These are phyloP conservation scores for Penicillium sp. DNA, from an alignment of 2,329 filamentous ascomycete genomes.

Conservation along the genomic window DNA sequence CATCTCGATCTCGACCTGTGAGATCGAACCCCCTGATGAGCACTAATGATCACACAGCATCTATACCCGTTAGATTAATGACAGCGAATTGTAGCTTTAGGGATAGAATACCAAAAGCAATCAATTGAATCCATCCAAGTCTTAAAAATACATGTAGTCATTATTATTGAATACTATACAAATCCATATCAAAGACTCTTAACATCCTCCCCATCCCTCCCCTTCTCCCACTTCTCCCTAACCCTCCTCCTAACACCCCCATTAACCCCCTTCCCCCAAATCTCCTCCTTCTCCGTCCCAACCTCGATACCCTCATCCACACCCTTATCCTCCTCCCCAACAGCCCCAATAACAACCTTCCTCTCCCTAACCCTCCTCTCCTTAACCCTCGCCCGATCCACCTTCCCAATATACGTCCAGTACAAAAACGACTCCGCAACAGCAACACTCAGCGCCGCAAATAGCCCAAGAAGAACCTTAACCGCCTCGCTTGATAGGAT, in stretches of 20 bases:
- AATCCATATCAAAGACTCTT: background rate
- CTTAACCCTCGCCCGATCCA: conserved; percentile 39
- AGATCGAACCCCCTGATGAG: conserved; percentile 19
- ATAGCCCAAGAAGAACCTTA: conserved; percentile 43
- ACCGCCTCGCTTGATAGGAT: conserved; percentile 37
- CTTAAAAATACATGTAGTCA: background rate
- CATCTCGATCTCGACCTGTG: conserved; percentile 18
- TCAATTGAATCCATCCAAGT: background rate
- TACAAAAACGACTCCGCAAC: conserved; percentile 50
- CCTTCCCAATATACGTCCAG: conserved; percentile 48
- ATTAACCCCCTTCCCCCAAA: conserved; percentile 27
- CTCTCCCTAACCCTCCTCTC: conserved; percentile 42
- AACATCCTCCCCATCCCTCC: conserved; percentile 14
- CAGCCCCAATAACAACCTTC: conserved; percentile 27
- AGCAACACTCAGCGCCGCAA: conserved; percentile 45
- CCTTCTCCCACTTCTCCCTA: conserved; percentile 28
- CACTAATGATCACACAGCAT: conserved; percentile 28
- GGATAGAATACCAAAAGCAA: conserved; percentile 19
- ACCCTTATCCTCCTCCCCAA: conserved; percentile 1
- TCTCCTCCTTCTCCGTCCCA: conserved; percentile 21
- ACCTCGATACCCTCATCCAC: background rate
- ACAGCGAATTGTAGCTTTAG: conserved; percentile 24
- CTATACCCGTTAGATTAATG: conserved; percentile 30
- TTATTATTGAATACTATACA: background rate
- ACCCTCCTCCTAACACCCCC: conserved; percentile 23